Conservation (phyloP, 139 green algal species). For the Gonium pectorale region DNA sequence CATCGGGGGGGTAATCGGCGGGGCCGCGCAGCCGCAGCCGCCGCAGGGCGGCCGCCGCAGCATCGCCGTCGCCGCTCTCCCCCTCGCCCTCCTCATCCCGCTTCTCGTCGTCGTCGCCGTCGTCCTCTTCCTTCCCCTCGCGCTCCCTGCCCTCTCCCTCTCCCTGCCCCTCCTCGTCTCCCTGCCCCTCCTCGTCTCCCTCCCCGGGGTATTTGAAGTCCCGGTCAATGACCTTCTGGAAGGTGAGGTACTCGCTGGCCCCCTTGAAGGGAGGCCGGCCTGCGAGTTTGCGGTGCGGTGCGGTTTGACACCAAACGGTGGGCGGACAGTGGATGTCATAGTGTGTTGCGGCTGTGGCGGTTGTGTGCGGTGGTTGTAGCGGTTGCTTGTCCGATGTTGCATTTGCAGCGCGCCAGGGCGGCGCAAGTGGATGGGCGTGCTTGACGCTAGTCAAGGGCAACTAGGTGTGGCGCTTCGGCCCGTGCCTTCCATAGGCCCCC, state of each 20-base stretch:
- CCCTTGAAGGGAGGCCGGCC: slow-evolving; percentile 84
- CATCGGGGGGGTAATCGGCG: slow-evolving; percentile 17
- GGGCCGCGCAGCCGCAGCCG: neutral
- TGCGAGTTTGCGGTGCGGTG: no score
- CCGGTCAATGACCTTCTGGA: slow-evolving; percentile 73
- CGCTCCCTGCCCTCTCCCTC: neutral
- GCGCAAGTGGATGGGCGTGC: no score
- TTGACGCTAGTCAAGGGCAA: no score
- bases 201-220: slow-evolving; percentile 59
- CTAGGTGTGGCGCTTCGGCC: no score
- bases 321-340: no score
- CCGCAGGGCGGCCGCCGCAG: no score
- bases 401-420: no score
- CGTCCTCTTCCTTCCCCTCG: neutral
- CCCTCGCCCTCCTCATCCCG: neutral
- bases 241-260: slow-evolving; percentile 88
- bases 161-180: neutral
- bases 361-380: no score
- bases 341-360: no score
- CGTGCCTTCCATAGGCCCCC: no score
- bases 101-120: neutral
- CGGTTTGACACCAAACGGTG: no score
- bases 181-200: neutral
- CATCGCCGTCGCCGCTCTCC: neutral
- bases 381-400: no score